These are phyloP conservation scores for Colletotrichum lupini DNA, from an alignment of 2,329 filamentous ascomycete species.

Conservation along the genomic window DNA sequence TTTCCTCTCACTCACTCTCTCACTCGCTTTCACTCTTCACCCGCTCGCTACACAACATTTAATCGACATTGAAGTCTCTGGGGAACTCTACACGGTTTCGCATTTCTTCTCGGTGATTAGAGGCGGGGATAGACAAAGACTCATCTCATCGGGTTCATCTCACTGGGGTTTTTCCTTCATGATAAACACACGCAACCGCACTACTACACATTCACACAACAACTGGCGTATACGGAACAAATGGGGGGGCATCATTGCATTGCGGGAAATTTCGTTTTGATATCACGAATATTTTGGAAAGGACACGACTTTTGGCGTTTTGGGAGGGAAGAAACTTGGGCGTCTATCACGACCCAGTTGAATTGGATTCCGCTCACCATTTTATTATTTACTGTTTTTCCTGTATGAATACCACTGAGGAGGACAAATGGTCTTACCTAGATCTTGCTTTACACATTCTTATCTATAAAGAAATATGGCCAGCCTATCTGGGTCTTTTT, in stretches of 20 bases:
- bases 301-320: slow-evolving; percentile 9
- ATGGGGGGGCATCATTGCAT: slow-evolving; percentile 25
- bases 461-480: background rate
- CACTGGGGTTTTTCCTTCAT: background rate
- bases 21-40: background rate
- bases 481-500: slow-evolving; percentile 7
- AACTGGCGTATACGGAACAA: slow-evolving; percentile 21
- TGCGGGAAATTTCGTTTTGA: slow-evolving; percentile 13
- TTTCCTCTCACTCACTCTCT: background rate
- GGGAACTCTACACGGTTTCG: slow-evolving; percentile 9
- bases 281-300: background rate
- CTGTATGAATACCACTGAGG: slow-evolving; percentile 31
- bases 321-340: background rate
- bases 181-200: background rate
- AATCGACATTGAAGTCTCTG: slow-evolving; percentile 13
- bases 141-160: background rate
- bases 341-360: background rate
- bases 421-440: background rate
- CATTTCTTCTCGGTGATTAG: background rate
- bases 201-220: background rate
- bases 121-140: slow-evolving; percentile 11
- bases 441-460: slow-evolving; percentile 3
- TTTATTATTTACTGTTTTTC: background rate
- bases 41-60: slow-evolving; percentile 8
- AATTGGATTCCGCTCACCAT: background rate